phyloP scores from a whole-genome alignment of 2,329 filamentous ascomycete genomes.

The Dactylonectria macrodidyma region DNA sequence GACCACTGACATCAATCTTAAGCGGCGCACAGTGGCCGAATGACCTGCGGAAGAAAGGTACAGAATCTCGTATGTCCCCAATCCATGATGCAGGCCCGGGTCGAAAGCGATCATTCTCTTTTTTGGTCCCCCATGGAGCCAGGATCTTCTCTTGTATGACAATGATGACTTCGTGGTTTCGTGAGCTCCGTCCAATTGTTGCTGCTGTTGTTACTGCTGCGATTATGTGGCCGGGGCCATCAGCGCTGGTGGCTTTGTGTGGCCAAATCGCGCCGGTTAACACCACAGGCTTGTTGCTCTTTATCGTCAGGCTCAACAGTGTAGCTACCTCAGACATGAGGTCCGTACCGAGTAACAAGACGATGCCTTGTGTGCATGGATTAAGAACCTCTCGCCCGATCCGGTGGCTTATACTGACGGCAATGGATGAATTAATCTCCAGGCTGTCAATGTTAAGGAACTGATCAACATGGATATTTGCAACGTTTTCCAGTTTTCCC shows the following conservation, averaged over 20 bases:
- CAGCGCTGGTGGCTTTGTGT: background rate
- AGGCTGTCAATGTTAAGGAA: background rate
- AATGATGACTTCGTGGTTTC: background rate
- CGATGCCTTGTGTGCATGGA: background rate
- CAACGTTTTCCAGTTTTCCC: background rate
- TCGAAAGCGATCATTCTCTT: background rate
- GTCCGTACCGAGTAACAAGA: background rate
- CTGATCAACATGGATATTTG: background rate
- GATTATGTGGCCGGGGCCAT: background rate
- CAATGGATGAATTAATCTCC: background rate
- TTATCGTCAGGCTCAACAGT: background rate
- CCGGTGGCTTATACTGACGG: background rate
- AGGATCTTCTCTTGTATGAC: background rate
- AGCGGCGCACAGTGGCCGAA: background rate
- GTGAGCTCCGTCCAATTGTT: constrained; percentile 1
- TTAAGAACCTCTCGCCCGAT: background rate
- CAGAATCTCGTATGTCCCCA: background rate
- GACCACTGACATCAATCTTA: background rate
- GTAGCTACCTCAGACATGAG: background rate
- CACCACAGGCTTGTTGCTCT: background rate
- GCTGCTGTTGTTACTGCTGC: background rate
- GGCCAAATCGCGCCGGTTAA: background rate
- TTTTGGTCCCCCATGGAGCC: constrained; percentile 1
- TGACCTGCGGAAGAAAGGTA: background rate
- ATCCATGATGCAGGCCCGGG: background rate